Evolutionary conservation across 2,329 filamentous ascomycete species (phyloP).

Genomic region (Pseudocercospora macadamiae): DNA sequence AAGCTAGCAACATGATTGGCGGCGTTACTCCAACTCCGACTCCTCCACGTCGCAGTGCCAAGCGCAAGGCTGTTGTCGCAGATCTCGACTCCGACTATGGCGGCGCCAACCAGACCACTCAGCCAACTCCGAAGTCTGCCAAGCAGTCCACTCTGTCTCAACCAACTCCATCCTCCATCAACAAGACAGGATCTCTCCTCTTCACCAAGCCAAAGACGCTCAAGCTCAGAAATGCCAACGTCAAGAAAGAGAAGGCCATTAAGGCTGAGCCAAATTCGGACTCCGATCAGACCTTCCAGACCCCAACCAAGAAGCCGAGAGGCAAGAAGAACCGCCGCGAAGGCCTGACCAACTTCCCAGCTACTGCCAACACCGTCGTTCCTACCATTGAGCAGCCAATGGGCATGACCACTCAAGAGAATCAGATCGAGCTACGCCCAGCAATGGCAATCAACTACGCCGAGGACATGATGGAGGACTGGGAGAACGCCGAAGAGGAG

Average conservation of each 20-base stretch:
- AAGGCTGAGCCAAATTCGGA: not conserved
- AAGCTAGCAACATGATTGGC: not conserved
- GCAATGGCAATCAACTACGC: not conserved
- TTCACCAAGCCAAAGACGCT: not conserved
- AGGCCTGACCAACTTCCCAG: not conserved
- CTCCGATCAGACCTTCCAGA: not conserved
- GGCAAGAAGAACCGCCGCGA: not conserved
- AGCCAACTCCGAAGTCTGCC: not conserved
- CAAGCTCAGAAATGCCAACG: not conserved
- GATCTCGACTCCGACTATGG: not conserved
- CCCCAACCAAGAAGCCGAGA: not conserved
- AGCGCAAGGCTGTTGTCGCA: not conserved
- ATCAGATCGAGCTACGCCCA: not conserved
- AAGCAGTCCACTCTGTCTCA: no score
- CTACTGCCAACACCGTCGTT: not conserved
- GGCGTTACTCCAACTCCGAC: not conserved
- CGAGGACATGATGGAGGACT: not conserved
- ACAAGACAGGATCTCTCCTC: conserved; percentile 5
- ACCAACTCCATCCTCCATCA: no score
- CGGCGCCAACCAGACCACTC: not conserved
- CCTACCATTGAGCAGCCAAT: not conserved
- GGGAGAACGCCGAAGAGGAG: not conserved
- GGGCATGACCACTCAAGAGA: not conserved
- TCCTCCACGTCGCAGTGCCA: not conserved
- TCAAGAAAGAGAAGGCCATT: not conserved